These are phyloP conservation scores for Neurospora pannonica DNA, from an alignment of 495 filamentous ascomycete genomes.

Conservation along the genomic window DNA sequence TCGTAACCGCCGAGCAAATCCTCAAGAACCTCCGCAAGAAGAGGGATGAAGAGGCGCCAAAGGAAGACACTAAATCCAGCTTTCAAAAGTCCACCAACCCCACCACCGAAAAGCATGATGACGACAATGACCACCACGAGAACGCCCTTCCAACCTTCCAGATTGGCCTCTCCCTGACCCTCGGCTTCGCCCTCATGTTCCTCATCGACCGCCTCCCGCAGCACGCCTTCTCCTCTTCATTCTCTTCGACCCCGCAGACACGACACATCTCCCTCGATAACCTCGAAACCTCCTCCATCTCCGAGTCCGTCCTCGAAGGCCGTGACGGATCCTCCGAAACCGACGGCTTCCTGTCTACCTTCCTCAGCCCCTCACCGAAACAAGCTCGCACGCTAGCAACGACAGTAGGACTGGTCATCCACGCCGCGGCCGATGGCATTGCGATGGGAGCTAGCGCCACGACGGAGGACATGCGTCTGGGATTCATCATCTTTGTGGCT, in stretches of 20 bases:
- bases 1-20: background rate
- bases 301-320: slow-evolving; percentile 13
- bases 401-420: slow-evolving; percentile 89
- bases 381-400: slow-evolving; percentile 55
- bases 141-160: slow-evolving; percentile 44
- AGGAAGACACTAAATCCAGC: background rate
- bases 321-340: slow-evolving; percentile 26
- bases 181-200: slow-evolving; percentile 95
- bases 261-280: slow-evolving; percentile 75
- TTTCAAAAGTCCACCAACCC: background rate
- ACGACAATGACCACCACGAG: slow-evolving; percentile 13
- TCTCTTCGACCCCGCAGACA: slow-evolving; percentile 42
- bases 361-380: slow-evolving; percentile 37
- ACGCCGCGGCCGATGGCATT: slow-evolving; percentile 93
- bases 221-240: slow-evolving; percentile 48
- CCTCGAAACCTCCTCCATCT: slow-evolving; percentile 42
- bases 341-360: slow-evolving; percentile 42
- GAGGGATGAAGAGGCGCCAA: background rate
- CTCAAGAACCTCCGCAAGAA: background rate
- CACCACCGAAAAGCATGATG: slow-evolving; percentile 6
- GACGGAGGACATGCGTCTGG: slow-evolving; percentile 59
- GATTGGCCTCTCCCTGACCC: slow-evolving; percentile 76
- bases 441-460: slow-evolving; percentile 82
- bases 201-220: slow-evolving; percentile 83
- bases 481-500: slow-evolving; percentile 83